Base-by-base conservation (phyloP, 2,329 filamentous ascomycete species). In the Colletotrichum sp. region DNA sequence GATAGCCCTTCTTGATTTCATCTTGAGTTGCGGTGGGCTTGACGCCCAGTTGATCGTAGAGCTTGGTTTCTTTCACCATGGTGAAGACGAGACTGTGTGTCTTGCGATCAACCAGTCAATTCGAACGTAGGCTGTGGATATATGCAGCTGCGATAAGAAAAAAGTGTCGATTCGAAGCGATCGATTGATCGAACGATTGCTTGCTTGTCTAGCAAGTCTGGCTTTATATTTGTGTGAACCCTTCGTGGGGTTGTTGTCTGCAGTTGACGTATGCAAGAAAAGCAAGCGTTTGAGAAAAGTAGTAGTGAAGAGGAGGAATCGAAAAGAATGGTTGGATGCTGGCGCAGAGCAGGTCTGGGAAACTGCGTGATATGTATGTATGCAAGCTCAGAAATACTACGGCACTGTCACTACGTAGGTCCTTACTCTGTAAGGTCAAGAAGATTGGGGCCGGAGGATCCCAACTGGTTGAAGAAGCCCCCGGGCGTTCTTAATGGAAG, bases 1-100 rank as follows among this genome's bases (percentile, higher is more conserved):
- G 91, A 84, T 98, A 98, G 72, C 92, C 97, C 83, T 98, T 99
- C 84, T 98, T 98, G 83, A 99, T 98, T 77, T 98, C 96, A 81
- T 98, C 96, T 85, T 97, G 95, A 29, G 92, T 90, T 29, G 96
- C 95, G 74, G 92, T 90, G 47, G 96, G 91, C 83, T 94, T 93
- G 84, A 98, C 87, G 82, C 89, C 88, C 80, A 99, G 89, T 76
- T 91, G 90, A 84, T 98, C 95, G 88, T 99, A 99, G 76, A 98
- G 93, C 86, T 97, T 98, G 67, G 94, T 97, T 88, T 98, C 96
- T 80, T 95, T 94, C 78, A 97, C 95, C 96, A 98, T 98, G 78
- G 79, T 91, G 84, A 36, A 43, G 58, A 66, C 29, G n/a, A 21
- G 51, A n/a, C 36, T 62, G 59, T 51, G 29, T 57, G 55, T 69